These are phyloP conservation scores for Teratosphaeria pseudoeucalypti DNA, from an alignment of 2,329 filamentous ascomycete genomes.

Conservation along the genomic window DNA sequence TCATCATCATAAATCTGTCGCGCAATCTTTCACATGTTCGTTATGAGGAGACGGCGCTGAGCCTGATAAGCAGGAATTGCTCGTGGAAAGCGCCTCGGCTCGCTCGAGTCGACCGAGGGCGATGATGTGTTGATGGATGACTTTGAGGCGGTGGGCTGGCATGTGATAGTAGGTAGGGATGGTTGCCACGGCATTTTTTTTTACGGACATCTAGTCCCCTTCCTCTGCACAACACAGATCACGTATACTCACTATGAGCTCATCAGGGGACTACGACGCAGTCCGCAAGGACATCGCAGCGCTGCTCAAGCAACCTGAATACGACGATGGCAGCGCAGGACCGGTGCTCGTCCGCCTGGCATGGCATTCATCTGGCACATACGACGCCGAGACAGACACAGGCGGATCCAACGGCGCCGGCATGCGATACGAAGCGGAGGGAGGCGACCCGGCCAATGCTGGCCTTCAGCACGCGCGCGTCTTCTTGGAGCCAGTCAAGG, in stretches of 20 bases:
- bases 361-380: slow-evolving; percentile 57
- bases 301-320: slow-evolving; percentile 41
- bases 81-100: background rate
- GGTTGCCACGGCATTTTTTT: background rate
- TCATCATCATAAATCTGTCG: background rate
- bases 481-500: slow-evolving; percentile 54
- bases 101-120: background rate
- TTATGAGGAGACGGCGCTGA: background rate
- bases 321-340: slow-evolving; percentile 55
- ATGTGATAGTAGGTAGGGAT: background rate
- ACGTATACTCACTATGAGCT: slow-evolving; percentile 2
- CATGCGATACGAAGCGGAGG: slow-evolving; percentile 56
- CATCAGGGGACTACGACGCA: slow-evolving; percentile 12
- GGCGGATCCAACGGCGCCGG: slow-evolving; percentile 56
- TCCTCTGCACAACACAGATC: background rate
- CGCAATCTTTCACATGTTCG: background rate
- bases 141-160: background rate
- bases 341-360: slow-evolving; percentile 55
- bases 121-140: background rate
- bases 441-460: slow-evolving; percentile 54
- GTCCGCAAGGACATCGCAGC: slow-evolving; percentile 12
- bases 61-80: background rate
- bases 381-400: slow-evolving; percentile 48
- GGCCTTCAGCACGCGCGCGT: slow-evolving; percentile 53
- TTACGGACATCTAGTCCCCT: background rate